These are phyloP conservation scores for Globisporangium perplexum DNA, from an alignment of 352 stramenopile genomes.

Conservation along the genomic window DNA sequence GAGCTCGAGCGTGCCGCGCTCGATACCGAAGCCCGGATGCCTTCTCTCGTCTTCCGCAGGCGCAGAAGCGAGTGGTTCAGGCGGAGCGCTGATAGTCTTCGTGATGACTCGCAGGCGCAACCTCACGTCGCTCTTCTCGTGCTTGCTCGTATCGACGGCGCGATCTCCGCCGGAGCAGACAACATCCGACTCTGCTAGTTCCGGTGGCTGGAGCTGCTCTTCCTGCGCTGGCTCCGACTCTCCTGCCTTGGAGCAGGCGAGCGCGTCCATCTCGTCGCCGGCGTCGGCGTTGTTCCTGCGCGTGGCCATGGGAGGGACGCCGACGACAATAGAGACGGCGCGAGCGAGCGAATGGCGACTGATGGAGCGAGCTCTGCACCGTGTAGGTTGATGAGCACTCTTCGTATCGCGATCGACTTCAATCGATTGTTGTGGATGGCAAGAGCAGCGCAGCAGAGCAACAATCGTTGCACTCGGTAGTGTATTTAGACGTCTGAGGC, in stretches of 20 bases:
- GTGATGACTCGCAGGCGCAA: neutral
- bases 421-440: too few species aligned
- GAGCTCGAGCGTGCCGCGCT: constrained; percentile 14
- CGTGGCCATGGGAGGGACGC: too few species aligned
- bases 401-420: too few species aligned
- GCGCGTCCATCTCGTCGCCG: constrained; percentile 2
- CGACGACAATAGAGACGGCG: too few species aligned
- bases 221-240: neutral
- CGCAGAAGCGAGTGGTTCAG: neutral
- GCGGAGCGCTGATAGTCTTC: neutral
- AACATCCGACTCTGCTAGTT: neutral
- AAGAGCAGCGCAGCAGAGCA: too few species aligned
- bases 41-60: neutral
- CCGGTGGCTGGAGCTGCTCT: neutral
- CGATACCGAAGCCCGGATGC: constrained; percentile 12
- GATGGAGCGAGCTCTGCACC: too few species aligned
- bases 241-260: neutral
- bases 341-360: too few species aligned
- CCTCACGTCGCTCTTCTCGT: neutral
- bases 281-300: too few species aligned
- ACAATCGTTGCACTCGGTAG: too few species aligned
- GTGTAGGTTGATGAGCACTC: too few species aligned
- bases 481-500: too few species aligned
- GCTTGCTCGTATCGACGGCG: neutral
- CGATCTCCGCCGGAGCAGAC: neutral